Evolutionary conservation across 23 red algal species (phyloP).

Genomic region (Cyanidiococcus yangmingshanensis): DNA sequence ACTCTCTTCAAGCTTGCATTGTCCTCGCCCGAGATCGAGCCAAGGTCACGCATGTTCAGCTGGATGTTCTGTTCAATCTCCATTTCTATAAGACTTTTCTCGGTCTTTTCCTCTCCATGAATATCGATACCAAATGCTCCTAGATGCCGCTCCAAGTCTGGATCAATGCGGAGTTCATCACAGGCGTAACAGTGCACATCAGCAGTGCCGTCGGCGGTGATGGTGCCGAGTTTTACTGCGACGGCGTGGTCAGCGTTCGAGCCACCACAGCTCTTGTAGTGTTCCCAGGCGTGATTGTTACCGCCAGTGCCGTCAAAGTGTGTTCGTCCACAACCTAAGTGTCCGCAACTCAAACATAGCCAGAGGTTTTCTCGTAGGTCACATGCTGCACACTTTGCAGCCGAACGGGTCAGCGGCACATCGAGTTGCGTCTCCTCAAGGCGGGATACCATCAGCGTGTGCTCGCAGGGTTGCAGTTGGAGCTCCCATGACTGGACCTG

Average conservation of each 20-base stretch:
- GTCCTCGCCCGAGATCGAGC: conserved; percentile 22
- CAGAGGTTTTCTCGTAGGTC: conserved; percentile 78
- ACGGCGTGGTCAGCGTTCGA: conserved; percentile 46
- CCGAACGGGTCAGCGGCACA: not conserved
- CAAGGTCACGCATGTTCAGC: conserved; percentile 36
- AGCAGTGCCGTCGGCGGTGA: conserved; percentile 62
- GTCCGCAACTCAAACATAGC: conserved; percentile 55
- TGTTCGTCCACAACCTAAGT: conserved; percentile 29
- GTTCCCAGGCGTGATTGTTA: conserved; percentile 48
- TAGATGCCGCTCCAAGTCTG: conserved; percentile 61
- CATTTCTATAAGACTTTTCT: conserved; percentile 70
- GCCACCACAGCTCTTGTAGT: conserved; percentile 36
- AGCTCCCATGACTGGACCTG: conserved; percentile 11
- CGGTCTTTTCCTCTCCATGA: conserved; percentile 55
- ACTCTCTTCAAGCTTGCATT: not conserved
- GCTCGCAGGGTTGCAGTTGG: conserved; percentile 12
- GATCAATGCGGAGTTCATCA: conserved; percentile 80
- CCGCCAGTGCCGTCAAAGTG: conserved; percentile 68
- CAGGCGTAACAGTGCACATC: conserved; percentile 86
- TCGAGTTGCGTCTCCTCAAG: not conserved
- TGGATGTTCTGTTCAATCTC: conserved; percentile 61
- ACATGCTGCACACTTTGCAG: conserved; percentile 47
- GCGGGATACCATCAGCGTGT: not conserved
- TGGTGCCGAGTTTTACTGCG: conserved; percentile 92
- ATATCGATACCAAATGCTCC: conserved; percentile 80